These are phyloP conservation scores for Capsicum pubescens DNA, from an alignment of 257 asterid genomes.

Conservation along the genomic window DNA sequence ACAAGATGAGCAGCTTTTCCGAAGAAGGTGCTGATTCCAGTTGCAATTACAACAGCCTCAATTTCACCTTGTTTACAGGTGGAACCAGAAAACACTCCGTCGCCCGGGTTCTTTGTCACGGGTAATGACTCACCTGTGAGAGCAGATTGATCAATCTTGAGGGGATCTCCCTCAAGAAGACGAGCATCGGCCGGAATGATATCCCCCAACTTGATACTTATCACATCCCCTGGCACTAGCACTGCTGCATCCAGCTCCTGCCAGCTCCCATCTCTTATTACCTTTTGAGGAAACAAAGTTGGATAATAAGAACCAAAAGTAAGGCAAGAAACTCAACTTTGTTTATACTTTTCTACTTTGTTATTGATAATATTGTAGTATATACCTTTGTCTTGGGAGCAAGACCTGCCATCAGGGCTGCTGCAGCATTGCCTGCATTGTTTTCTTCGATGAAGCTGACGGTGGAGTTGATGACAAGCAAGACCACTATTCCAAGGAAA, in stretches of 20 bases:
- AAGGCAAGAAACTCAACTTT: not conserved
- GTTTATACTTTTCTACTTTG: not conserved
- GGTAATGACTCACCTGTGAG: slow-evolving; percentile 64
- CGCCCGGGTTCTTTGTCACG: slow-evolving; percentile 55
- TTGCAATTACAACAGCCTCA: slow-evolving; percentile 65
- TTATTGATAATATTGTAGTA: too few species aligned
- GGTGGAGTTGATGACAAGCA: slow-evolving; percentile 67
- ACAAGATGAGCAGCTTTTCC: slow-evolving; percentile 72
- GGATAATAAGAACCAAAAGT: not conserved
- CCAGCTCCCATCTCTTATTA: slow-evolving; percentile 68
- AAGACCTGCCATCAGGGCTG: slow-evolving; percentile 77
- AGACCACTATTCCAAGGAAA: slow-evolving; percentile 56
- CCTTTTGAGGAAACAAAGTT: slow-evolving; percentile 38
- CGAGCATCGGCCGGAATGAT: slow-evolving; percentile 88
- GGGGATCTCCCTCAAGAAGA: slow-evolving; percentile 70
- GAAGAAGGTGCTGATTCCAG: slow-evolving; percentile 61
- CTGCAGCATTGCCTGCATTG: slow-evolving; percentile 82
- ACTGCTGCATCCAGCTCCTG: slow-evolving; percentile 68
- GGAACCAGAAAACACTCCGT: slow-evolving; percentile 60
- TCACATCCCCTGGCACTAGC: slow-evolving; percentile 73
- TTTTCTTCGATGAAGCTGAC: slow-evolving; percentile 75
- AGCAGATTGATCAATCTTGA: slow-evolving; percentile 76
- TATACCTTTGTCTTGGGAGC: slow-evolving; percentile 75
- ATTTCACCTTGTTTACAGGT: slow-evolving; percentile 68
- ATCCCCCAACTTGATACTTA: slow-evolving; percentile 74